A percentile compares a stretch with the other conserved stretches of the same genome.
These are phyloP conservation scores for Graphium sp. DNA, from an alignment of 2,329 filamentous ascomycete genomes.

Conservation along the genomic window DNA sequence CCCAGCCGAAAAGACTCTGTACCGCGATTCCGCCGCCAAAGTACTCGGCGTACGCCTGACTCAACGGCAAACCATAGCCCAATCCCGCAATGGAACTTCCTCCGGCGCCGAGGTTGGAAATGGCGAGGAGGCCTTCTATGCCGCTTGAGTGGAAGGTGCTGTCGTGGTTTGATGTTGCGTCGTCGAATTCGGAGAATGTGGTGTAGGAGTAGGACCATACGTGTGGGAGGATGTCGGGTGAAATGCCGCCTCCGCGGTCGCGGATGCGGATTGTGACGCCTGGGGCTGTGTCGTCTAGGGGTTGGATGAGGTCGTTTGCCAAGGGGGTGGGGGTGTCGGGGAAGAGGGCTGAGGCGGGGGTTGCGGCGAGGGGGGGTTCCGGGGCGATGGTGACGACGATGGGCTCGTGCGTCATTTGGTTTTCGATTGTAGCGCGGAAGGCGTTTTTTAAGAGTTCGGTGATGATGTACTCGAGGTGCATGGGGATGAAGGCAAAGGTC, in stretches of 20 bases:
- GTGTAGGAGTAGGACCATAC: slow-evolving; percentile 98
- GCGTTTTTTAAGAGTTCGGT: slow-evolving; percentile 95
- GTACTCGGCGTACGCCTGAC: slow-evolving; percentile 90
- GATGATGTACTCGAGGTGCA: slow-evolving; percentile 93
- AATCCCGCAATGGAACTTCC: slow-evolving; percentile 78
- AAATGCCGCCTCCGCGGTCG: slow-evolving; percentile 87
- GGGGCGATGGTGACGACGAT: slow-evolving; percentile 86
- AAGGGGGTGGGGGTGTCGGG: slow-evolving; percentile 9
- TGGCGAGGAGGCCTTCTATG: slow-evolving; percentile 61
- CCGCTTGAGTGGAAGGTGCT: too few species aligned
- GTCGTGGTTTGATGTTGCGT: slow-evolving; percentile 21
- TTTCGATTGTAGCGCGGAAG: slow-evolving; percentile 84
- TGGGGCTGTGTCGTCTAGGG: slow-evolving; percentile 49
- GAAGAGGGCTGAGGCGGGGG: slow-evolving; percentile 5
- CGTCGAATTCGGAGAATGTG: slow-evolving; percentile 58
- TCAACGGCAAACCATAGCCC: slow-evolving; percentile 81
- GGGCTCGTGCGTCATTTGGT: slow-evolving; percentile 59
- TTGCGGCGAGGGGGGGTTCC: slow-evolving; percentile 25
- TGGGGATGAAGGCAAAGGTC: slow-evolving; percentile 86
- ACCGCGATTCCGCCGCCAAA: slow-evolving; percentile 90
- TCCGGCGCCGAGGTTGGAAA: slow-evolving; percentile 55
- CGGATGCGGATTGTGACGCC: slow-evolving; percentile 91
- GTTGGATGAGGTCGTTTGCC: too few species aligned
- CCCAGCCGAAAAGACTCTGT: slow-evolving; percentile 95
- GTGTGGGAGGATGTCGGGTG: slow-evolving; percentile 63